Evolutionary conservation across 2,329 filamentous ascomycete species (phyloP), one percentile per base, ranked within the genome.

Genomic region (Microsporum canis): DNA sequence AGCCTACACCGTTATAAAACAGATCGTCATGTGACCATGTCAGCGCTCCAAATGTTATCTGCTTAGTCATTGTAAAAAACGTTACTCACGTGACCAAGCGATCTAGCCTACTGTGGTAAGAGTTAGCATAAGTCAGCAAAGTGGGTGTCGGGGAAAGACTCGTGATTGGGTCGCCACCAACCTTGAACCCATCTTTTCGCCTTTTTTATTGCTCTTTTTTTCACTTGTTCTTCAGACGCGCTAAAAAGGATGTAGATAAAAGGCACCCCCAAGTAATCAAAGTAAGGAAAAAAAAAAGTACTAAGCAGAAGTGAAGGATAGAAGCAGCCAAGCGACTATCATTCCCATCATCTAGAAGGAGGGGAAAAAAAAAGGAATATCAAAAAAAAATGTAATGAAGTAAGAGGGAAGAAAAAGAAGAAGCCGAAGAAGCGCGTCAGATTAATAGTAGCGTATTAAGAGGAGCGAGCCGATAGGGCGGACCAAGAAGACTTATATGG

Each of bases 21-120:
- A 23, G 17, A 53, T 51, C 36, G 12, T 33, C n/a, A 38, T 33
- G 49, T 51, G 43, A 47, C 43, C 43, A 43, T 31, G 51, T 57
- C n/a, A 57, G 55, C 17, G 14, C 36, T 27, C 1, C 12, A n/a
- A 3, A 29, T 29, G 2, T 43, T 5, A n/a, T 14, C 17, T 23
- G 17, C 23, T 39, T 41, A 57, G 27, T 31, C 36, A 45, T 45
- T 34, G 38, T 10, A 55, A 27, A 53, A 17, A 51, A 47, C 10
- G 57, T 31, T 45, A 87, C 88, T 84, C 82, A 91, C 88, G 88
- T 91, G 80, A 92, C 88, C 69, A 92, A 82, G 73, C 88, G 85
- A 79, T 91, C 88, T 70, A 92, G 84, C 82, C 88, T 90, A 38
- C 34, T 57, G 38, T 5, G n/a, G 59, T 23, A 51, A 58, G 14